Base-by-base conservation (phyloP, 139 green algal species). In the Trebouxia sp. region DNA sequence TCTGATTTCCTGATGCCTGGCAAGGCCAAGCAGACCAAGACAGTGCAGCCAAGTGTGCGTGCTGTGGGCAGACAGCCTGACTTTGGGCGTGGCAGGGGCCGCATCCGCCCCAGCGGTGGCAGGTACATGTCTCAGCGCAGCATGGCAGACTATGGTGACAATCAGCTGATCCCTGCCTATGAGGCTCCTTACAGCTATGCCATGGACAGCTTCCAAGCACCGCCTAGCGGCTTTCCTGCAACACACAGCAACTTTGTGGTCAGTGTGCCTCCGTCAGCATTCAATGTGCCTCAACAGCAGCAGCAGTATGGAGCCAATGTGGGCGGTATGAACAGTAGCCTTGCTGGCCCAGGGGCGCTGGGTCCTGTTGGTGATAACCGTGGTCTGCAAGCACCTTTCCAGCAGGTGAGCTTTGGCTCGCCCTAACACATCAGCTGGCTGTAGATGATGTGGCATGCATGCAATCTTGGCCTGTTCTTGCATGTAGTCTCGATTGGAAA, bases 1-100 rank as follows among this genome's bases (percentile, higher is more conserved):
- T 39, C 45, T n/a, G 85, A 92, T 26, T 85, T 92, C 58, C 80
- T 91, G 79, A 72, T 74, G 26, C 80, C 79, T 38, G 81, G 75
- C 35, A 87, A 83, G 37, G 70, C 37, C 55, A 72, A 82, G 75
- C 82, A 83, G 58, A 75, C 66, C 56, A 56, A 65, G 48, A 72
- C 62, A 72, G 62, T 72, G 62, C 62, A 72, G 62, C 62, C 62
- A 4, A 45, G 32, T 35, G 9, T 72, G 62, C 62, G 62, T 17
- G 15, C 47, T 30, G 8, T 43, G 15, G 62, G 62, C 62, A 72
- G 62, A 35, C 62, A 72, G 20, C 0, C 62, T 72, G 62, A 72
- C 20, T 72, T 45, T 43, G 35, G 62, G 1, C 62, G 62, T 26
- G 62, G 62, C 35, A 35, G 32, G 3, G 62, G 62, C 12, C 62